Conservation (phyloP, 73 alveolate genomes). For the Paramecium bursaria region DNA sequence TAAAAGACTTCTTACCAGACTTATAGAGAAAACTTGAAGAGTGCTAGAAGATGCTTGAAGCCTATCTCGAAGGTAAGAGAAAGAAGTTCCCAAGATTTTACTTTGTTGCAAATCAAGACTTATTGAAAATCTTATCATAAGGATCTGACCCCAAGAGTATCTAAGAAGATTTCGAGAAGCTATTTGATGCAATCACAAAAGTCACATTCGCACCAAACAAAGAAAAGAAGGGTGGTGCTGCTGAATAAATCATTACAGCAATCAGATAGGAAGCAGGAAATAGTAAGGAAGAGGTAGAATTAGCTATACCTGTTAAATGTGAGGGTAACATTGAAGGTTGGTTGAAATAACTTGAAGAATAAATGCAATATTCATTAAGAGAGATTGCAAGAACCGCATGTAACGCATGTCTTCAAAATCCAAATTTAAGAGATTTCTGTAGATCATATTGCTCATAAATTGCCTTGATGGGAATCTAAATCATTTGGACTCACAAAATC, state of each 20-base stretch:
- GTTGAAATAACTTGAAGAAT: constrained; percentile 96
- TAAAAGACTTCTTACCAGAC: constrained; percentile 96
- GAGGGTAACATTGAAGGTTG: constrained; percentile 99
- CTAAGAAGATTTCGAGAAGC: constrained; percentile 97
- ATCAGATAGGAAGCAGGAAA: constrained; percentile 89
- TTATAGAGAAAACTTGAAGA: constrained; percentile 96
- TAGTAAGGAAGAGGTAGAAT: constrained; percentile 91
- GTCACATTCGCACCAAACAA: constrained; percentile 95
- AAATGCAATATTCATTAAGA: constrained; percentile 87
- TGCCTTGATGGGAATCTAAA: constrained; percentile 89
- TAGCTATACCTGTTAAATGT: constrained; percentile 97
- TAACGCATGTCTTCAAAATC: constrained; percentile 78
- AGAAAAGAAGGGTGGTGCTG: constrained; percentile 89
- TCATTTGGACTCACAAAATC: constrained; percentile 93
- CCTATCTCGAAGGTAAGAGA: constrained; percentile 99
- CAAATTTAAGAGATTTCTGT: constrained; percentile 80
- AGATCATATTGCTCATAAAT: constrained; percentile 79
- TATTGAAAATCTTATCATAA: constrained; percentile 97
- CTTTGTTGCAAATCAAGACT: constrained; percentile 98
- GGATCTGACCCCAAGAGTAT: constrained; percentile 97
- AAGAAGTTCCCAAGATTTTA: constrained; percentile 99
- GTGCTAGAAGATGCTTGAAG: constrained; percentile 99
- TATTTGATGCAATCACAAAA: constrained; percentile 99
- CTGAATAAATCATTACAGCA: constrained; percentile 74
- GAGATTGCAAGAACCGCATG: constrained; percentile 79